Evolutionary conservation across 345 rosid genomes (phyloP).

Genomic region (Lepidium didymum): DNA sequence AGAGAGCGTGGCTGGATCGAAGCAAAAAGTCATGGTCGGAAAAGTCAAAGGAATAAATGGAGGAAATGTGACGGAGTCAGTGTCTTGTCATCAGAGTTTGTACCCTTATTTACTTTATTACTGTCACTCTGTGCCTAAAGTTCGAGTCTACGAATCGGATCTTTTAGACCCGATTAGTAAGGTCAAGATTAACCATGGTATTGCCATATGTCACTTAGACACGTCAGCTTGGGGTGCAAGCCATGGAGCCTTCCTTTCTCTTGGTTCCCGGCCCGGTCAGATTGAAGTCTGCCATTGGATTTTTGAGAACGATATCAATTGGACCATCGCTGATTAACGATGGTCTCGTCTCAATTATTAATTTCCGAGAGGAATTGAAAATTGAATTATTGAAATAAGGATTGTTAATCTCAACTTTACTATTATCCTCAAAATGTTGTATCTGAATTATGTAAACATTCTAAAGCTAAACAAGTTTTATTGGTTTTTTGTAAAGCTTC

Average conservation of each 20-base stretch:
- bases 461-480: no score
- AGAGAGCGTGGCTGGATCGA: conserved; percentile 49
- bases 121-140: conserved; percentile 84
- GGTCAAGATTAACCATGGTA: conserved; percentile 58
- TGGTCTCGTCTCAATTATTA: neutral
- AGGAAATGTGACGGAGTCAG: conserved; percentile 59
- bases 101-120: conserved; percentile 71
- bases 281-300: conserved; percentile 90
- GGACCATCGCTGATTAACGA: conserved; percentile 43
- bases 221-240: conserved; percentile 67
- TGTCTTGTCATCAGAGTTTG: conserved; percentile 76
- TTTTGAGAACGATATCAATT: conserved; percentile 72
- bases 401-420: no score
- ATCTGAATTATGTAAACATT: neutral
- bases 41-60: conserved; percentile 55
- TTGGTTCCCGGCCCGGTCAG: conserved; percentile 57
- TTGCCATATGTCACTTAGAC: conserved; percentile 77
- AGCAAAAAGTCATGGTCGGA: conserved; percentile 47
- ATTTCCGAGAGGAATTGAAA: neutral
- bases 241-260: conserved; percentile 56
- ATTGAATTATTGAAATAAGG: neutral
- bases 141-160: conserved; percentile 70
- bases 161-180: conserved; percentile 42
- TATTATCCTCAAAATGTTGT: neutral
- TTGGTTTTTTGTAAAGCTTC: no score